These are phyloP conservation scores for Amylocystis lapponica DNA, from an alignment of 768 basidiomycete species.

Conservation along the genomic window DNA sequence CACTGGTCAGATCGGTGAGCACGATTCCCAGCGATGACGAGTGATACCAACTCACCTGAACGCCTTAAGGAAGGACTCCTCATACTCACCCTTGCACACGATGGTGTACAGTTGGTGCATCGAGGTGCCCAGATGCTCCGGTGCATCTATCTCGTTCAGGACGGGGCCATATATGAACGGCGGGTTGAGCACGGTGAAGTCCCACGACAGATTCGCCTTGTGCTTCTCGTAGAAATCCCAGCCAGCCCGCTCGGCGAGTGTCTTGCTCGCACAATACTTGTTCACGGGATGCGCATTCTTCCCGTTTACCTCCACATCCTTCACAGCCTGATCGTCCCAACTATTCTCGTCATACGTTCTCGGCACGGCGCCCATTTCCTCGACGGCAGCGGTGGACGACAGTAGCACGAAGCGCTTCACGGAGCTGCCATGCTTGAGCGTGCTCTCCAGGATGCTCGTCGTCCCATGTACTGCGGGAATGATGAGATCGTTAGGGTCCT, in stretches of 20 bases:
- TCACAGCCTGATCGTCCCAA: conserved; percentile 53
- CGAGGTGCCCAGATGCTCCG: conserved; percentile 32
- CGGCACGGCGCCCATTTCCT: conserved; percentile 20
- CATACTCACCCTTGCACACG: conserved; percentile 11
- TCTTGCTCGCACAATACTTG: conserved; percentile 56
- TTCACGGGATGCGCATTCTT: conserved; percentile 29
- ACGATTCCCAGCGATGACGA: background rate
- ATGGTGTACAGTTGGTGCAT: conserved; percentile 14
- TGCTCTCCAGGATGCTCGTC: conserved; percentile 51
- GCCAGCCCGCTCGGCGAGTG: conserved; percentile 53
- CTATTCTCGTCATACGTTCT: conserved; percentile 42
- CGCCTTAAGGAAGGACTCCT: background rate
- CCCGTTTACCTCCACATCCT: conserved; percentile 44
- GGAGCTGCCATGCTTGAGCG: conserved; percentile 36
- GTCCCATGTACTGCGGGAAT: conserved; percentile 72
- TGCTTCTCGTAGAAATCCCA: conserved; percentile 45
- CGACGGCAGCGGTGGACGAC: conserved; percentile 47
- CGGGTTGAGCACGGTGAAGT: conserved; percentile 48
- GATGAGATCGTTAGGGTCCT: conserved; percentile 51
- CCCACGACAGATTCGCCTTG: conserved; percentile 40
- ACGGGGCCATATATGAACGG: conserved; percentile 31
- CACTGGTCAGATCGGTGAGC: no score
- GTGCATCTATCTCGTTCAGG: conserved; percentile 27
- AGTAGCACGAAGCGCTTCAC: conserved; percentile 62
- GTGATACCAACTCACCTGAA: background rate